phyloP scores from a whole-genome alignment of 176 grass and related monocot genomes.

The Musa schizocarpa region DNA sequence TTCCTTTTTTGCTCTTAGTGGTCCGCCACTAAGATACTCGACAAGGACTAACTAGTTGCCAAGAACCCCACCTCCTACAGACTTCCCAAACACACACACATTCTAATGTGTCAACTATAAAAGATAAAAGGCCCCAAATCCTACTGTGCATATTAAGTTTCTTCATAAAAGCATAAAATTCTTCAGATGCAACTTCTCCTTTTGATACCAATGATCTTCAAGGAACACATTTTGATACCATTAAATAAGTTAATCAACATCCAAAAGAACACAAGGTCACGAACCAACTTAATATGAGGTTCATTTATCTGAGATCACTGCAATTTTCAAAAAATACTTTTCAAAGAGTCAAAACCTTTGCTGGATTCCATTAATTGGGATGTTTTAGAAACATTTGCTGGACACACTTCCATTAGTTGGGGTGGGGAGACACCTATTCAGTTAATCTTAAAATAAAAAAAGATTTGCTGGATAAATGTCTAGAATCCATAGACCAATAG shows the following conservation, averaged over 20 bases:
- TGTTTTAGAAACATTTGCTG: too few species aligned
- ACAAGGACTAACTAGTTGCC: conserved; percentile 64
- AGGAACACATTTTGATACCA: conserved; percentile 36
- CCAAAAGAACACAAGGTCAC: too few species aligned
- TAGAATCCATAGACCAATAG: too few species aligned
- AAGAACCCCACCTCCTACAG: conserved; percentile 83
- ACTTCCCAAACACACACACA: not conserved
- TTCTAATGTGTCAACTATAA: not conserved
- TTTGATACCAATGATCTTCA: conserved; percentile 67
- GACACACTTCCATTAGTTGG: too few species aligned
- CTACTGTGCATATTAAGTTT: conserved; percentile 87
- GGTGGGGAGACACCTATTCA: too few species aligned
- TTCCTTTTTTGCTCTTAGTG: conserved; percentile 54
- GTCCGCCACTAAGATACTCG: conserved; percentile 82
- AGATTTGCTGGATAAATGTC: too few species aligned
- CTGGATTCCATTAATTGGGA: too few species aligned
- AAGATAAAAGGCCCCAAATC: conserved; percentile 13
- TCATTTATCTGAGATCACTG: too few species aligned
- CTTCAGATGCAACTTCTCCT: conserved; percentile 59
- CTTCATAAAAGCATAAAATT: conserved; percentile 61
- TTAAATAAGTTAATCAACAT: not conserved
- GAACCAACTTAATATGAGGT: too few species aligned
- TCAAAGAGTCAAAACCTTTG: too few species aligned
- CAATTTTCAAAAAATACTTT: too few species aligned
- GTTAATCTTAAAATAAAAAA: too few species aligned